A percentile compares a stretch with the other conserved stretches of the same genome.
Conservation (phyloP, 2,329 filamentous ascomycete genomes). For the Colletotrichum neosansevieriae region DNA sequence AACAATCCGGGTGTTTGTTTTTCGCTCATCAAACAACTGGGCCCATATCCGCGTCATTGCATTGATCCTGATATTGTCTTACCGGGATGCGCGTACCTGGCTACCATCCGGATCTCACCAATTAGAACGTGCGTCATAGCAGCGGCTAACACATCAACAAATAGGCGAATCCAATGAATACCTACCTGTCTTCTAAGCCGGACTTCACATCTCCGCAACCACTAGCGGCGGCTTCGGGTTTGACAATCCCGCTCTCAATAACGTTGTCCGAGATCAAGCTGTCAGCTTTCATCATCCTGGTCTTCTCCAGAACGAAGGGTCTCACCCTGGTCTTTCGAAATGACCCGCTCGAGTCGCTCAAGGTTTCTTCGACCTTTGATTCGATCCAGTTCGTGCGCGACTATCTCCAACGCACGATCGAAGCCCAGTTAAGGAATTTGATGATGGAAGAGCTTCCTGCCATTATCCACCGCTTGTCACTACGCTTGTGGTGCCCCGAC, state of each 20-base stretch:
- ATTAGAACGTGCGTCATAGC: constrained; percentile 50
- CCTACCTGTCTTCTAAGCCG: constrained; percentile 91
- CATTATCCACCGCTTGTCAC: constrained; percentile 92
- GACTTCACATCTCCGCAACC: constrained; percentile 93
- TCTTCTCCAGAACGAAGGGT: constrained; percentile 97
- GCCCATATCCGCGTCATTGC: constrained; percentile 42
- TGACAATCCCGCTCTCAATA: constrained; percentile 98
- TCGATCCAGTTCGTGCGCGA: constrained; percentile 98
- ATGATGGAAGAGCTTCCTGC: constrained; percentile 99
- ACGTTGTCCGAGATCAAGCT: constrained; percentile 95
- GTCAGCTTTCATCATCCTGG: constrained; percentile 96
- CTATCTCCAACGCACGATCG: constrained; percentile 95
- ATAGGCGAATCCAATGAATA: constrained; percentile 94
- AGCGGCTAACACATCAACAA: constrained; percentile 62
- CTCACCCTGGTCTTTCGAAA: constrained; percentile 97
- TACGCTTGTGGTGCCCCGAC: constrained; percentile 91
- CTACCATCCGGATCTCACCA: constrained; percentile 42
- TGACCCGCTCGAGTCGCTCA: constrained; percentile 96
- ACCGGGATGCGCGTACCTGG: constrained; percentile 50
- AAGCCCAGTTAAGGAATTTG: constrained; percentile 88
- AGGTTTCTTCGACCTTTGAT: constrained; percentile 98
- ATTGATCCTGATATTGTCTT: constrained; percentile 51
- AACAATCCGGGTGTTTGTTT: constrained; percentile 36
- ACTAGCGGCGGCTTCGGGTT: constrained; percentile 87
- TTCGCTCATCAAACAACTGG: constrained; percentile 35